These are phyloP conservation scores for Aechmea fasciata DNA, from an alignment of 176 grass and related monocot species.

Conservation along the genomic window DNA sequence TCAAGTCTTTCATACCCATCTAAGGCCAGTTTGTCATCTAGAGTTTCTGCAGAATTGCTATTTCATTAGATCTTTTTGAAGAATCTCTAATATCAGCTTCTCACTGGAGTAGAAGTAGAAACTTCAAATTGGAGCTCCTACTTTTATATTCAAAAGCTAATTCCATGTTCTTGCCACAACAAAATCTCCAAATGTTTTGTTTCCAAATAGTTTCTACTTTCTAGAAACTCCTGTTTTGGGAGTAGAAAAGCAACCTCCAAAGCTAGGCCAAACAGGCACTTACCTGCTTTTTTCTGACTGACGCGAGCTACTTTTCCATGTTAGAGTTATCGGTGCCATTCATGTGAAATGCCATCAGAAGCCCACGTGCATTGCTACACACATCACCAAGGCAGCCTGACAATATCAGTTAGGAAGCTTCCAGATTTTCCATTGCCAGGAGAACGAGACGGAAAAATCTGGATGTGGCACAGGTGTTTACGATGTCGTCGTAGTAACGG, in stretches of 20 bases:
- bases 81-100: no score
- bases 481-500: constrained; percentile 69
- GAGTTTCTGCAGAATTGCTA: no score
- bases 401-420: constrained; percentile 91
- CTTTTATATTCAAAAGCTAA: no score
- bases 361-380: constrained; percentile 96
- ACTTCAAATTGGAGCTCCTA: no score
- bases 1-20: constrained; percentile 3
- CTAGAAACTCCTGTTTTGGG: no score
- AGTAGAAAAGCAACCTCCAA: no score
- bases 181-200: no score
- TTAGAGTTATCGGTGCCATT: constrained; percentile 54
- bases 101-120: no score
- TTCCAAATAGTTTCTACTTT: no score
- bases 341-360: constrained; percentile 89
- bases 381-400: constrained; percentile 83
- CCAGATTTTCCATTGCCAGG: constrained; percentile 52
- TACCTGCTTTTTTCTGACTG: neutral
- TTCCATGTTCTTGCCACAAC: no score
- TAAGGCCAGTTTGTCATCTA: no score
- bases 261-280: neutral
- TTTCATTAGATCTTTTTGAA: no score
- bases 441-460: constrained; percentile 81
- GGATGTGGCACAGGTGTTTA: constrained; percentile 98
- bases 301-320: constrained; percentile 7